Conservation (phyloP, 2,329 filamentous ascomycete species). For the Massarina eburnea region DNA sequence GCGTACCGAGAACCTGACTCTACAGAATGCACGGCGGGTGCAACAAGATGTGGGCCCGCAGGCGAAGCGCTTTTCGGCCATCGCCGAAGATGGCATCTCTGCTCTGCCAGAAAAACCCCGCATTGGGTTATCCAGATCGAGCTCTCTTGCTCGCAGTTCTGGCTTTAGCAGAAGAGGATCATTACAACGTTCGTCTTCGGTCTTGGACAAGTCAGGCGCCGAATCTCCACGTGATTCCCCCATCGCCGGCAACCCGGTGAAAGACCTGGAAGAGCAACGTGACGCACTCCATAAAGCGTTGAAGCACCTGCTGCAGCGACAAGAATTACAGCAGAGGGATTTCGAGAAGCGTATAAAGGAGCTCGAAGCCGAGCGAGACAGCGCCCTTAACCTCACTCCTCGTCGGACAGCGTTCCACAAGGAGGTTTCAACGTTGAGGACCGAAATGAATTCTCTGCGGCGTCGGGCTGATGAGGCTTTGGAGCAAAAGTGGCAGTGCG, state of each 20-base stretch:
- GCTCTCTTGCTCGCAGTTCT: conserved; percentile 64
- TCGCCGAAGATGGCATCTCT: conserved; percentile 59
- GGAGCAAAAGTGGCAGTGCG: conserved; percentile 94
- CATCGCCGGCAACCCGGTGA: conserved; percentile 54
- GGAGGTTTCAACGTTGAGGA: conserved; percentile 76
- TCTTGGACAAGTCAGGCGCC: conserved; percentile 38
- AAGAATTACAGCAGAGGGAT: conserved; percentile 80
- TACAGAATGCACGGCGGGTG: conserved; percentile 52
- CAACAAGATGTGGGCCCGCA: conserved; percentile 50
- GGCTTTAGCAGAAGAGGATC: conserved; percentile 48
- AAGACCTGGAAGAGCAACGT: conserved; percentile 90
- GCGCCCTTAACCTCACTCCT: conserved; percentile 68
- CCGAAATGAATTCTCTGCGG: conserved; percentile 81
- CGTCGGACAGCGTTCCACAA: conserved; percentile 78
- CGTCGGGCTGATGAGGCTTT: conserved; percentile 89
- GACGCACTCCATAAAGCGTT: conserved; percentile 89
- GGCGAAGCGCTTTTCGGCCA: conserved; percentile 58
- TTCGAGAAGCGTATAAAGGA: conserved; percentile 77
- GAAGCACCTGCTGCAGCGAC: conserved; percentile 80
- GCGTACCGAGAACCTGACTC: conserved; percentile 65
- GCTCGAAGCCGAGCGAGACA: conserved; percentile 77
- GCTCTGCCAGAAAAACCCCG: conserved; percentile 27
- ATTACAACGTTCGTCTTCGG: conserved; percentile 55
- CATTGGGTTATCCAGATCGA: conserved; percentile 64
- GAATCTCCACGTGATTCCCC: conserved; percentile 60